Evolutionary conservation across 345 rosid species (phyloP).

Genomic region (Sisymbrium irio): DNA sequence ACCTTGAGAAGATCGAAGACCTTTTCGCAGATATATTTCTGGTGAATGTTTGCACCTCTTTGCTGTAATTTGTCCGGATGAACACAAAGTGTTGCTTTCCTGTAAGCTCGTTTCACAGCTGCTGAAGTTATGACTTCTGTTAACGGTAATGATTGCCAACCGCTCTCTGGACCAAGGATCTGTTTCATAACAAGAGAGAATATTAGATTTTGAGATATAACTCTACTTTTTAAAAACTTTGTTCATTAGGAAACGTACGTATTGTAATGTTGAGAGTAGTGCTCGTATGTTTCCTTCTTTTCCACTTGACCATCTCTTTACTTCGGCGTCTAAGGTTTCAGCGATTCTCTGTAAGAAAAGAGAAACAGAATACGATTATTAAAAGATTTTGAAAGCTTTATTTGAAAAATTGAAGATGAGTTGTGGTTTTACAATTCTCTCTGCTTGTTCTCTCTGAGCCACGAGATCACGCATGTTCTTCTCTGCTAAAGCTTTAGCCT

Average conservation of each 20-base stretch:
- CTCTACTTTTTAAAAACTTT: neutral
- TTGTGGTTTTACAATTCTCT: constrained; percentile 62
- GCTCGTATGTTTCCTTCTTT: constrained; percentile 97
- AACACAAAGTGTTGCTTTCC: constrained; percentile 97
- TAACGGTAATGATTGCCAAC: constrained; percentile 95
- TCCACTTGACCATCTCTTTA: constrained; percentile 92
- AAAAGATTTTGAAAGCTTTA: neutral
- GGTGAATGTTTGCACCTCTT: constrained; percentile 89
- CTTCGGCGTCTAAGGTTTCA: constrained; percentile 86
- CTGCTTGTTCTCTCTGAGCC: constrained; percentile 88
- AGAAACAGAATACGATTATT: constrained; percentile 15
- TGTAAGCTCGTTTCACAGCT: constrained; percentile 92
- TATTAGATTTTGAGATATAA: neutral
- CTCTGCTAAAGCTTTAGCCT: constrained; percentile 97
- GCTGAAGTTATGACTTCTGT: constrained; percentile 93
- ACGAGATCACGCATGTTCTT: constrained; percentile 89
- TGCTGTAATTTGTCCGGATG: constrained; percentile 98
- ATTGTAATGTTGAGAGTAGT: constrained; percentile 94
- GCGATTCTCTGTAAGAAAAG: constrained; percentile 66
- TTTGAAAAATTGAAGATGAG: constrained; percentile 11
- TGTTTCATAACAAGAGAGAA: constrained; percentile 31
- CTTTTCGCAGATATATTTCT: constrained; percentile 89
- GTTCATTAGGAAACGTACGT: constrained; percentile 46
- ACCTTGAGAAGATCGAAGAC: constrained; percentile 98
- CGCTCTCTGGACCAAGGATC: constrained; percentile 86